Evolutionary conservation across 495 filamentous ascomycete species (phyloP).

Genomic region (Daldinia childiae): DNA sequence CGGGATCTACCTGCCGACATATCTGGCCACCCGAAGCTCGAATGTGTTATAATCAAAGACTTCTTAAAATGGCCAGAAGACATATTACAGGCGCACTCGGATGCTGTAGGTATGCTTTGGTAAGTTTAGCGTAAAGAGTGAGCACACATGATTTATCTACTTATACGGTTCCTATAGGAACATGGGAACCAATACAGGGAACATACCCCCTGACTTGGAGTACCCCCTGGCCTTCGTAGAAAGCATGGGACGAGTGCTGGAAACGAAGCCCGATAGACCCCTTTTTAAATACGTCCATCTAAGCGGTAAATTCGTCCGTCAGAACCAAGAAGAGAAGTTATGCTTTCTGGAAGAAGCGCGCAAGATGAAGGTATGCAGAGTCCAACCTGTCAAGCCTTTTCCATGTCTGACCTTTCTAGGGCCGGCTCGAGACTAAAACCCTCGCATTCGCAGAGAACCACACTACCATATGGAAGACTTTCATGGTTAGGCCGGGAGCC

Average conservation of each 20-base stretch:
- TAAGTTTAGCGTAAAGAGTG: background rate
- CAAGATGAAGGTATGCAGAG: background rate
- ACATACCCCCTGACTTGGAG: background rate
- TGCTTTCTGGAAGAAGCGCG: conserved; percentile 32
- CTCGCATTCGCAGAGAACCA: background rate
- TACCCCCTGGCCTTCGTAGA: background rate
- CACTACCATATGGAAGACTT: background rate
- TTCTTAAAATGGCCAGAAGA: background rate
- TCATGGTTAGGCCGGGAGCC: background rate
- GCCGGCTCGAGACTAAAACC: background rate
- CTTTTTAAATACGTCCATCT: conserved; percentile 43
- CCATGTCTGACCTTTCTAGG: background rate
- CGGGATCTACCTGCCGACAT: background rate
- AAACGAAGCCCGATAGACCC: conserved; percentile 9
- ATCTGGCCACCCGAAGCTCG: background rate
- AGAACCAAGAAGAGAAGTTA: conserved; percentile 32
- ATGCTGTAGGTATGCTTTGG: background rate
- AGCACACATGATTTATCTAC: background rate
- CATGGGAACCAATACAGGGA: background rate
- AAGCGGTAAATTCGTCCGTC: conserved; percentile 38
- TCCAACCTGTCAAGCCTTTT: background rate
- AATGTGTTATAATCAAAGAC: background rate
- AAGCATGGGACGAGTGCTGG: background rate
- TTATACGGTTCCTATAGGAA: background rate
- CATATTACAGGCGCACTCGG: background rate